Evolutionary conservation across 805 yeast genomes (phyloP).

Genomic region (Blastobotrys attinorum): DNA sequence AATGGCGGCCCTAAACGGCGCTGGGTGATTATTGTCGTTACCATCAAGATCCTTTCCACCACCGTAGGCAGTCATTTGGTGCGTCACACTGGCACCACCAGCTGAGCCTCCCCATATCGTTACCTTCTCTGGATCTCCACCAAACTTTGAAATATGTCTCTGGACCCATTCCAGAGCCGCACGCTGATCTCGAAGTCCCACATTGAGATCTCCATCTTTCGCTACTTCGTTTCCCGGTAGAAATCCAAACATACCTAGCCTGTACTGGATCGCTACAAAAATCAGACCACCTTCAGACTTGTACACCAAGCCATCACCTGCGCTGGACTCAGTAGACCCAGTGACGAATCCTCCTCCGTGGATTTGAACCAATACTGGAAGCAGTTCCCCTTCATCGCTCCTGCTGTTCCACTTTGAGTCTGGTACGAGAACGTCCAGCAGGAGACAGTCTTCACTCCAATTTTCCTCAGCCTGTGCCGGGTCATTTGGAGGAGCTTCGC

Average conservation of each 20-base stretch:
- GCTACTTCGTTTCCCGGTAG: conserved; percentile 22
- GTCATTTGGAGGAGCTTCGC: not conserved
- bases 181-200: conserved; percentile 32
- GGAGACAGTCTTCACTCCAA: not conserved
- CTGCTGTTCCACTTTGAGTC: not conserved
- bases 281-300: conserved; percentile 17
- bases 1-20: conserved; percentile 11
- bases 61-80: conserved; percentile 13
- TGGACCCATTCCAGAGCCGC: conserved; percentile 31
- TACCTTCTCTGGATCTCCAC: conserved; percentile 31
- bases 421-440: not conserved
- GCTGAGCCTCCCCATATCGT: conserved; percentile 35
- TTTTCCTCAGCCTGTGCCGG: not conserved
- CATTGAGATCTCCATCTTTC: conserved; percentile 24
- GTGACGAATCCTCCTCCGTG: conserved; percentile 32
- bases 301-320: conserved; percentile 19
- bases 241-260: conserved; percentile 33
- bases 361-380: conserved; percentile 29
- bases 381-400: not conserved
- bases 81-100: conserved; percentile 24
- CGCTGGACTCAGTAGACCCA: conserved; percentile 24
- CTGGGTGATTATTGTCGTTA: too few relatives aligned
- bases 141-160: conserved; percentile 29
- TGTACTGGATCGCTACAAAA: conserved; percentile 28
- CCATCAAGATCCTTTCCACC: conserved; percentile 8